phyloP scores from a whole-genome alignment of 1,284 basidiomycete genomes.

The Apiotrichum domesticum region DNA sequence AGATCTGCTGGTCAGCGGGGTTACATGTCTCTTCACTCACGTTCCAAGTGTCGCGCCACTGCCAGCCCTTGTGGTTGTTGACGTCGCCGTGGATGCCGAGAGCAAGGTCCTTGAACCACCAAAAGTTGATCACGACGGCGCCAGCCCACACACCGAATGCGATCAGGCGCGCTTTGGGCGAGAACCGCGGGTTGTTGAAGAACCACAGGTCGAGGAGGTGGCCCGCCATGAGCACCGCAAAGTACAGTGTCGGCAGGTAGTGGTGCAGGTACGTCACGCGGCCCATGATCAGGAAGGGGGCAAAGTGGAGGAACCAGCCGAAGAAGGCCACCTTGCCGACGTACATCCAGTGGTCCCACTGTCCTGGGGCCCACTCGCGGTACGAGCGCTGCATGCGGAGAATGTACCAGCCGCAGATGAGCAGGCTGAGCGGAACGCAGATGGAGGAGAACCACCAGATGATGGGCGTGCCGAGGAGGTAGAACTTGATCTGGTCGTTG shows the following conservation, averaged over 20 bases:
- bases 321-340: slow-evolving; percentile 83
- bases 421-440: slow-evolving; percentile 59
- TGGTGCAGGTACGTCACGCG: slow-evolving; percentile 55
- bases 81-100: slow-evolving; percentile 85
- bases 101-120: slow-evolving; percentile 86
- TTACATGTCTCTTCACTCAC: slow-evolving; percentile 20
- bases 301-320: slow-evolving; percentile 88
- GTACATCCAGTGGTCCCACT: slow-evolving; percentile 93
- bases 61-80: slow-evolving; percentile 66
- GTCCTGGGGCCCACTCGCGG: slow-evolving; percentile 82
- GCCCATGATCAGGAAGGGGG: slow-evolving; percentile 94
- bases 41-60: slow-evolving; percentile 58
- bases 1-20: slow-evolving; percentile 14
- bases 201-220: slow-evolving; percentile 89
- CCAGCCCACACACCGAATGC: slow-evolving; percentile 61
- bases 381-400: slow-evolving; percentile 82
- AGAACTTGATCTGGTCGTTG: slow-evolving; percentile 81
- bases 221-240: slow-evolving; percentile 84
- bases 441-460: slow-evolving; percentile 81
- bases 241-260: slow-evolving; percentile 85
- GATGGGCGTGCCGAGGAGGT: slow-evolving; percentile 84
- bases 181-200: slow-evolving; percentile 63
- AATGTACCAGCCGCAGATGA: slow-evolving; percentile 63
- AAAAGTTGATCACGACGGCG: slow-evolving; percentile 70
- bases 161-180: slow-evolving; percentile 61